Evolutionary conservation across 1,139 yeast species (phyloP).

Genomic region (Geotrichum carabidarum): DNA sequence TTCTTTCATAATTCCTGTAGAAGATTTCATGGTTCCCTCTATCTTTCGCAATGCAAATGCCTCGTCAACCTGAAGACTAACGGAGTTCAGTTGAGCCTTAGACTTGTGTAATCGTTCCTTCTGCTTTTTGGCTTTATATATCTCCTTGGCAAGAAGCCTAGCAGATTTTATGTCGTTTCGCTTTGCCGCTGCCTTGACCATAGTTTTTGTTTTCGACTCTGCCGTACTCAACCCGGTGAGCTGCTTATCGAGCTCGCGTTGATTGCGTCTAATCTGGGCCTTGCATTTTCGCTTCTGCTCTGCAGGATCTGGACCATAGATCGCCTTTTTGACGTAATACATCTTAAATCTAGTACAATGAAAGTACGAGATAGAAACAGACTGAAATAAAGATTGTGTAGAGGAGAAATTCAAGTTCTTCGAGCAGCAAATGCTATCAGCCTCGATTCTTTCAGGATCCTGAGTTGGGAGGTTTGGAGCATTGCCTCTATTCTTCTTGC

Average conservation of each 20-base stretch:
- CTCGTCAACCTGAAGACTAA: conserved; percentile 84
- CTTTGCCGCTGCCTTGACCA: conserved; percentile 73
- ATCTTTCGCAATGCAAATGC: conserved; percentile 82
- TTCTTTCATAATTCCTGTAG: conserved; percentile 81
- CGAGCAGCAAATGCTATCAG: no score
- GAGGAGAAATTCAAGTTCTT: no score
- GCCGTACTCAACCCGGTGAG: conserved; percentile 51
- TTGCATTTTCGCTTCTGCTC: conserved; percentile 90
- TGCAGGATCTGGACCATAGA: conserved; percentile 94
- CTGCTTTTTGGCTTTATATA: conserved; percentile 69
- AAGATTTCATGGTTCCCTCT: conserved; percentile 73
- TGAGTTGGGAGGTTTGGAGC: no score
- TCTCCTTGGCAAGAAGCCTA: conserved; percentile 73
- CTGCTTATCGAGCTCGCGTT: conserved; percentile 77
- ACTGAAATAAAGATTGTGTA: background rate
- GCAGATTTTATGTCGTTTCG: conserved; percentile 73
- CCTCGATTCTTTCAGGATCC: no score
- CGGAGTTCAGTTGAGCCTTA: conserved; percentile 79
- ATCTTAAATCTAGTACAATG: conserved; percentile 20
- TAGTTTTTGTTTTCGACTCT: conserved; percentile 60
- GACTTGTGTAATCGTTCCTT: conserved; percentile 69
- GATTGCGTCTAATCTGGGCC: conserved; percentile 73
- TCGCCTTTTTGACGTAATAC: conserved; percentile 60
- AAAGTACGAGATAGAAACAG: background rate
- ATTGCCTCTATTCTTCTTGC: no score